phyloP scores from a whole-genome alignment of 257 asterid species.

The Fraxinus anomala region DNA sequence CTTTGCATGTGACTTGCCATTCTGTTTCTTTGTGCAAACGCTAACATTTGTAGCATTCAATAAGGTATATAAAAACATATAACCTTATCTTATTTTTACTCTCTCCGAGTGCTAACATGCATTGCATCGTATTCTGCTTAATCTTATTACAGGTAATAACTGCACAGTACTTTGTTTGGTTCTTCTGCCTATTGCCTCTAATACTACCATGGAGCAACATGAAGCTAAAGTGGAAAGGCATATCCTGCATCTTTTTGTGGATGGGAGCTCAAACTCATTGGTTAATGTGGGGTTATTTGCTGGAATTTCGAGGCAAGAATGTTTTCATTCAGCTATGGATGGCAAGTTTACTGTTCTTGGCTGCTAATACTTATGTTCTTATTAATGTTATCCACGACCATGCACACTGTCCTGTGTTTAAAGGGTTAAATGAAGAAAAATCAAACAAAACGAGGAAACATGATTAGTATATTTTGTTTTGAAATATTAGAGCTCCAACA shows the following conservation, averaged over 20 bases:
- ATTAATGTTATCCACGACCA: conserved; percentile 53
- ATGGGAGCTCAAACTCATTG: conserved; percentile 92
- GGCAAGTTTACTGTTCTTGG: conserved; percentile 76
- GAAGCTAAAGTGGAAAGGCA: conserved; percentile 78
- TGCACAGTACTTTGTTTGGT: conserved; percentile 97
- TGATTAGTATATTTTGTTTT: conserved; percentile 28
- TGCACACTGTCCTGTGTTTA: conserved; percentile 55
- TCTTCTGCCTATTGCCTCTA: conserved; percentile 78
- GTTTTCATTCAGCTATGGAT: conserved; percentile 89
- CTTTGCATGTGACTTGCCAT: conserved; percentile 76
- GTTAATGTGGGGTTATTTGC: conserved; percentile 92
- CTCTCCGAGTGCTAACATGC: too few species aligned
- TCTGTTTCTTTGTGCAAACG: conserved; percentile 85
- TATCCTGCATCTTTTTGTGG: conserved; percentile 63
- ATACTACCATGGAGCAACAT: conserved; percentile 86
- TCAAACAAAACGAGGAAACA: conserved; percentile 42
- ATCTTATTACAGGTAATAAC: conserved; percentile 72
- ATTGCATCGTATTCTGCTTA: not conserved
- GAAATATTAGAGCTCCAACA: too few species aligned
- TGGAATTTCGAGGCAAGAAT: conserved; percentile 81
- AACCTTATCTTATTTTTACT: too few species aligned
- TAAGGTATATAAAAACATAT: conserved; percentile 49
- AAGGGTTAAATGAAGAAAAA: conserved; percentile 26
- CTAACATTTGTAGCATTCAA: conserved; percentile 91
- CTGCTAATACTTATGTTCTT: conserved; percentile 74